Evolutionary conservation across 108 stramenopile species (phyloP).

Genomic region (Thalassiosira profunda): DNA sequence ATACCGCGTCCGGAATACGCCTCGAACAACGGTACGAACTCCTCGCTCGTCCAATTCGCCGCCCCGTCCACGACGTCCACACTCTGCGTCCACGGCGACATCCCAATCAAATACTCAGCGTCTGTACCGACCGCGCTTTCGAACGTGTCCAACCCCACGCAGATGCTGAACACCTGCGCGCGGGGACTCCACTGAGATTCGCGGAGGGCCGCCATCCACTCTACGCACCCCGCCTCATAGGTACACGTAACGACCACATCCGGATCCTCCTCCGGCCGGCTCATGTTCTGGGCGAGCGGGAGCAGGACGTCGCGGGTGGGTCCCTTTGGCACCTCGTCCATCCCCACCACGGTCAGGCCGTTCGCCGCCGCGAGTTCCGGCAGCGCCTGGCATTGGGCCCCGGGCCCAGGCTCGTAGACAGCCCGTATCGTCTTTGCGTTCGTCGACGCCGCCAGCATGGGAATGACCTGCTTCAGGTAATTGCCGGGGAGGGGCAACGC

Average conservation of each 20-base stretch:
- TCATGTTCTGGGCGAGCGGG: not conserved
- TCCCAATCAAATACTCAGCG: constrained; percentile 31
- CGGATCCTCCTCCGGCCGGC: constrained; percentile 18
- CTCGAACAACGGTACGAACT: constrained; percentile 13
- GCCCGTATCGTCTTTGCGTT: not conserved
- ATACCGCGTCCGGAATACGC: constrained; percentile 3
- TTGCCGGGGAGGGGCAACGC: not conserved
- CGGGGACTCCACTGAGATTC: constrained; percentile 21
- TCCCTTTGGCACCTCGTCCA: not conserved
- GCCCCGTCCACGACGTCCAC: constrained; percentile 12
- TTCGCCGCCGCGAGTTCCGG: not conserved
- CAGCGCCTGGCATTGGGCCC: not conserved
- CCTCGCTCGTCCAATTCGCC: constrained; percentile 17
- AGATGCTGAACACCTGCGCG: constrained; percentile 38
- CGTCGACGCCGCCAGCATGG: constrained; percentile 4
- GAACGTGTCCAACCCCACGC: constrained; percentile 27
- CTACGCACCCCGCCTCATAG: constrained; percentile 18
- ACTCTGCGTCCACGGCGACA: constrained; percentile 28
- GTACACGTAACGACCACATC: constrained; percentile 34
- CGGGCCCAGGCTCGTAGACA: not conserved
- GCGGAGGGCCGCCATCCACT: constrained; percentile 22
- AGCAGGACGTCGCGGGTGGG: constrained; percentile 1
- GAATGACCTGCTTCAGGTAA: constrained; percentile 5
- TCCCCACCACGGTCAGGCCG: not conserved
- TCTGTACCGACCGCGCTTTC: constrained; percentile 23